A percentile compares a stretch with the other conserved stretches of the same genome.
These are phyloP conservation scores for Metschnikowia baotianmanensis DNA, from an alignment of 805 yeast species.

Conservation along the genomic window DNA sequence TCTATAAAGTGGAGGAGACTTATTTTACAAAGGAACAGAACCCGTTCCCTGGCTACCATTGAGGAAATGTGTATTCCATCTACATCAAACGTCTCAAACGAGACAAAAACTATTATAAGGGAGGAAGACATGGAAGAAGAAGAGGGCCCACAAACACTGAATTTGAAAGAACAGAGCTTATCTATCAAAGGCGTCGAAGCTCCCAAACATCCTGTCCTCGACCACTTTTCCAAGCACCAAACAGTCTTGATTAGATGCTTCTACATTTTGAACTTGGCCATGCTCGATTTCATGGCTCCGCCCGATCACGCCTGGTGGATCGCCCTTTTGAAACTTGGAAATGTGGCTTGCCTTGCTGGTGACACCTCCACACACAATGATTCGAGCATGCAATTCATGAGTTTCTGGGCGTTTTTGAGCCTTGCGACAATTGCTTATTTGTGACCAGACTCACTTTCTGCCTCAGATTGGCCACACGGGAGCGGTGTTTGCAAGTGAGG, in stretches of 20 bases:
- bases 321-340: not conserved
- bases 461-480: not conserved
- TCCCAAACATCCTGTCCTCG: too few species aligned
- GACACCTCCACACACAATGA: slow-evolving; percentile 1
- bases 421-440: not conserved
- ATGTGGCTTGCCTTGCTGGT: slow-evolving; percentile 2
- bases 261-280: slow-evolving; percentile 4
- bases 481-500: not conserved
- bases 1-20: slow-evolving; percentile 21
- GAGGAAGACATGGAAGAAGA: not conserved
- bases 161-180: too few species aligned
- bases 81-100: not conserved
- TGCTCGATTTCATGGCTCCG: slow-evolving; percentile 1
- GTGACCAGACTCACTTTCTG: not conserved
- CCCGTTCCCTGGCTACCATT: slow-evolving; percentile 20
- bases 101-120: not conserved
- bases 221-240: too few species aligned
- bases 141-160: not conserved
- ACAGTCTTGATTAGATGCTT: not conserved
- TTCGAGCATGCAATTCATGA: slow-evolving; percentile 1
- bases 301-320: not conserved
- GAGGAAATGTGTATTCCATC: slow-evolving; percentile 7
- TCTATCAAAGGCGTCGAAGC: too few species aligned
- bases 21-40: slow-evolving; percentile 13
- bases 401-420: slow-evolving; percentile 1